These are phyloP conservation scores for Kazachstania viticola DNA, from an alignment of 805 yeast genomes.

Conservation along the genomic window DNA sequence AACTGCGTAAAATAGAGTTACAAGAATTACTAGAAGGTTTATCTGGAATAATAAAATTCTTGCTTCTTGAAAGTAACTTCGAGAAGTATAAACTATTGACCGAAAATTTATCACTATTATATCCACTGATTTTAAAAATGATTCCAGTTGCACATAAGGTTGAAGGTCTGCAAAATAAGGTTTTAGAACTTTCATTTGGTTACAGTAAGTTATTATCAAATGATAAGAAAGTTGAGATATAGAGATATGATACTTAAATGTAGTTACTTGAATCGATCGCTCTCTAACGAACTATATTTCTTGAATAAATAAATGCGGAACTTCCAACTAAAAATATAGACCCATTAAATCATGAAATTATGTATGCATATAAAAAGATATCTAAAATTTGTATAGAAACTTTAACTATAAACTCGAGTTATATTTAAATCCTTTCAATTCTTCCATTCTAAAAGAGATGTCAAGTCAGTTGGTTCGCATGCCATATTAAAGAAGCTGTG, in stretches of 20 bases:
- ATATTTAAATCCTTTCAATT: slow-evolving; percentile 1
- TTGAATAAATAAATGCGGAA: too few relatives aligned
- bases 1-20: slow-evolving; percentile 57
- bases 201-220: slow-evolving; percentile 18
- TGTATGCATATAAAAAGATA: too few relatives aligned
- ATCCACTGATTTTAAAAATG: slow-evolving; percentile 23
- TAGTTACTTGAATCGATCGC: too few relatives aligned
- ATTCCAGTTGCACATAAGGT: slow-evolving; percentile 26
- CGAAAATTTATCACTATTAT: slow-evolving; percentile 12
- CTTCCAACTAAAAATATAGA: too few relatives aligned
- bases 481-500: slow-evolving; percentile 62
- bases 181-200: slow-evolving; percentile 18
- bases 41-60: slow-evolving; percentile 14
- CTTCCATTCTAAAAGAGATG: slow-evolving; percentile 46
- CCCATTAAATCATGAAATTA: too few relatives aligned
- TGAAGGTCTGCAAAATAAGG: slow-evolving; percentile 19
- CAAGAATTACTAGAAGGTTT: slow-evolving; percentile 35
- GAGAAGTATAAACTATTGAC: slow-evolving; percentile 3
- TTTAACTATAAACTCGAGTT: too few relatives aligned
- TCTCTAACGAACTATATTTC: too few relatives aligned
- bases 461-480: slow-evolving; percentile 47
- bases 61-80: slow-evolving; percentile 2
- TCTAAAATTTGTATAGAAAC: too few relatives aligned
- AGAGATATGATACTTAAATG: too few relatives aligned
- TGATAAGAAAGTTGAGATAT: too few relatives aligned